Evolutionary conservation across 805 yeast species (phyloP), one percentile per base, ranked within the genome.

Genomic region (Ogataea nonfermentans): DNA sequence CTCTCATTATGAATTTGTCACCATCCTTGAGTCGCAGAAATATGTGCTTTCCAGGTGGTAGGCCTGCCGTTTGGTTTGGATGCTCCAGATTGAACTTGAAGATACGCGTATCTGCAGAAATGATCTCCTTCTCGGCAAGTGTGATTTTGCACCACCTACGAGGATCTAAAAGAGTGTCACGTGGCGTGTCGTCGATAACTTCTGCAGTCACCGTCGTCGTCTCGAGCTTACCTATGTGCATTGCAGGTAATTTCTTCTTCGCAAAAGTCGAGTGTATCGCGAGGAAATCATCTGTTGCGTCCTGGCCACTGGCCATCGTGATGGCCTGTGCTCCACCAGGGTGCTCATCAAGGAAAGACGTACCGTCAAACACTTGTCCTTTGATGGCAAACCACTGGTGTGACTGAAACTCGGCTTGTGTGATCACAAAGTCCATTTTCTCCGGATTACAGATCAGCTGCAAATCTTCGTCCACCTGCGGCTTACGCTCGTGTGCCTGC

Each of bases 361-460:
- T 51, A 22, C 66, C 67, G 30, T 63, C 62, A 43, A 62, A 66
- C 3, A 66, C 69, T 28, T 58, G 61, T 6, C 64, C 61, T 19
- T 59, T 49, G 26, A 62, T 56, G 9, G 56, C 58, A 44, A 61
- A 61, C 65, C 66, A 61, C 8, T 53, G 53, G 37, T 54, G 57
- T n/a, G 26, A 24, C 16, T 39, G 42, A 13, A 54, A 42, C 30
- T 56, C 61, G 4, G 34, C 44, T 8, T 22, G 34, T 1, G 56
- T 29, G 32, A 59, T 47, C 5, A 48, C 35, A 6, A 40, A 34
- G 12, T 48, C 35, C 41, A 40, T 37, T 19, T 49, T 53, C 16
- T 48, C 59, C 6, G 61, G 61, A 35, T 60, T 47, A 10, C 54
- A 42, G 40, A 58, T 57, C 63, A 62, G 52, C 29, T 39, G 43